Evolutionary conservation across 2,329 filamentous ascomycete species (phyloP), one percentile per base, ranked within the genome.

Genomic region (Colletotrichum phormii): DNA sequence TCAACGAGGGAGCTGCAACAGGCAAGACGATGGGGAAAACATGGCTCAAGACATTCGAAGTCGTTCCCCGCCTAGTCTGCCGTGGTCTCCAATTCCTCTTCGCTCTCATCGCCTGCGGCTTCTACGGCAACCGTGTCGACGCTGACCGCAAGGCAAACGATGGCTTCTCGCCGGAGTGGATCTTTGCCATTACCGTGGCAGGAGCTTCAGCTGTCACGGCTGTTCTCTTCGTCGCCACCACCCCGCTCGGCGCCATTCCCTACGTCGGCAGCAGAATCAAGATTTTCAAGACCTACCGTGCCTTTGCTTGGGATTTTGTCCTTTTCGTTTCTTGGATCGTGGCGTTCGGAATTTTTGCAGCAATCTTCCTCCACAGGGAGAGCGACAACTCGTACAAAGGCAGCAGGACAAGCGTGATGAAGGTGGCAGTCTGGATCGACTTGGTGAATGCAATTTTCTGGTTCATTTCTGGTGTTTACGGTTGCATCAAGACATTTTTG

Each of bases 371-470:
- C 71, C 81, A 86, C 42, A 86, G 89, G 62, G 81, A 90, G 74
- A 86, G 86, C 67, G 87, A 92, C 70, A 83, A 85, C 42, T 77
- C 80, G 53, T 87, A 86, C 80, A 82, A 87, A 79, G 85, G 84
- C 35, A 81, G 79, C 57, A 84, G 79, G 73, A 84, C 84, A 0
- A 74, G 78, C 4, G 64, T 79, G 7, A 95, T 95, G 93, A 92
- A 93, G 82, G 86, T 89, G 73, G 92, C 92, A 2, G 92, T 94
- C 3, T 95, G 92, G 91, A 82, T 95, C 31, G 92, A 94, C 79
- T 79, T 95, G 31, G 84, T 90, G 37, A 93, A 92, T 75, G 86
- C 92, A 80, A 69, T 92, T 26, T 81, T 95, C 55, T 95, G 93
- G 93, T 81, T 91, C 13, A 74, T 86, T 4, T 86, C 84, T 0